Evolutionary conservation across 305 asterid species (phyloP), one percentile per base, ranked within the genome.

Genomic region (Fraxinus xanthoxyloides): DNA sequence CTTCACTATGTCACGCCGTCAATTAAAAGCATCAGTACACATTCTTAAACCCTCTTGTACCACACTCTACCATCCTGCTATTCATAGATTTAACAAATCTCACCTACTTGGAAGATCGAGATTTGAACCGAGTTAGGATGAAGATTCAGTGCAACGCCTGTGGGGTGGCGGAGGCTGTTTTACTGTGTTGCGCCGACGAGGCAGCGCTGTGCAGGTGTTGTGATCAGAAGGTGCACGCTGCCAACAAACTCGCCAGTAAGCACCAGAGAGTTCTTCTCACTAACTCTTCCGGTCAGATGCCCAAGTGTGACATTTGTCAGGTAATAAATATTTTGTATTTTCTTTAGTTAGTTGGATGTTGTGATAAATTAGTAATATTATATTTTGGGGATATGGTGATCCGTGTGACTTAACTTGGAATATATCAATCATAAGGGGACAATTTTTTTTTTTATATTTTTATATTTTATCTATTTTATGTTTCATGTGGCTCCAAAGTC

Each of bases 261-360:
- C 99, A 95, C 76, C 99, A 94, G 84, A 87, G 99, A 82, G 90
- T 96, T 51, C 90, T 92, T 17, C 92, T 96, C 13, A 80, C 97
- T 17, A 80, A 51, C 72, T 90, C 97, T 1, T 81, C 96, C 51
- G 84, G 93, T 4, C 90, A 89, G 88, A 92, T 92, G 92, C 99
- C 99, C 28, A 92, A 88, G 89, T 96, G 99, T 81, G 99, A 96
- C 82, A 93, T 96, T 69, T 96, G 99, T 76, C 99, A 96, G 98
- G 99, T 92, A 34, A 79, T 10, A 2, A n/a, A 24, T 10, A 2
- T 28, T 26, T 67, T 51, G 61, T 51, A 4, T 51, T 51, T 51
- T 51, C 23, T 51, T 15, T 15, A 48, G 21, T 48, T 15, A 4
- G 21, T 48, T 48, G 59, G 21, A 48, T 15, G 59, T 48, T 48